Base-by-base conservation (phyloP, 2,329 filamentous ascomycete genomes). In the Claviceps africana region DNA sequence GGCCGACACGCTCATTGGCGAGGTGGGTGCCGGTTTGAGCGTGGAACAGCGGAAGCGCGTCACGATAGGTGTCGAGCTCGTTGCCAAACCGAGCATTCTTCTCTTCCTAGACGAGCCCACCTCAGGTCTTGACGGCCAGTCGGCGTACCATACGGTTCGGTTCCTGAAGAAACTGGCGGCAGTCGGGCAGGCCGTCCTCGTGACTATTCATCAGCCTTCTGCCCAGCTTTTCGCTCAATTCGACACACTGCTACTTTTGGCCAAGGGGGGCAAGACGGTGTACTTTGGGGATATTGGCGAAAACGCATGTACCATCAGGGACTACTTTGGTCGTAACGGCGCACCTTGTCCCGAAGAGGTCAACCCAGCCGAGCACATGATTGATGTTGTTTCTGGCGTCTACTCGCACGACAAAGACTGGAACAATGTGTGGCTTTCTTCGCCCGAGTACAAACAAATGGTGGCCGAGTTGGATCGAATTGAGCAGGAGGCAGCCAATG, bases 311-410 rank as follows among this genome's bases (percentile, higher is more conserved):
- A 77, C 71, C 0, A 63, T 86, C 51, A 75, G 73, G 44, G 70
- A 69, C 25, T 86, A 86, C 65, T 90, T 93, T 61, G 78, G 78
- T 43, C 69, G 71, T 21, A 76, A 86, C 54, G 85, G 83, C 5
- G 81, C 79, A 0, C 72, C 76, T 1, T 85, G 83, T 56, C 75
- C 77, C 0, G 56, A 70, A 0, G 76, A 79, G 0, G 79, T 78
- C 19, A 89, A 89, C 59, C 83, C 83, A 1, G 85, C 85, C 0
- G 85, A 89, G 63, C 86, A 82, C 71, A 88, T 89, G 81, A 78
- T 89, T 50, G 73, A 78, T 48, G 72, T 76, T 19, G 73, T 76
- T 15, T 76, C 77, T 1, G 77, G 77, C 0, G 62, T 66, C 37
- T 60, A 75, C 1, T 73, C 71, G 0, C 70, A 67, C 51, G 66